Conservation (phyloP, 306 rosid genomes). For the Dryas alaskensis region DNA sequence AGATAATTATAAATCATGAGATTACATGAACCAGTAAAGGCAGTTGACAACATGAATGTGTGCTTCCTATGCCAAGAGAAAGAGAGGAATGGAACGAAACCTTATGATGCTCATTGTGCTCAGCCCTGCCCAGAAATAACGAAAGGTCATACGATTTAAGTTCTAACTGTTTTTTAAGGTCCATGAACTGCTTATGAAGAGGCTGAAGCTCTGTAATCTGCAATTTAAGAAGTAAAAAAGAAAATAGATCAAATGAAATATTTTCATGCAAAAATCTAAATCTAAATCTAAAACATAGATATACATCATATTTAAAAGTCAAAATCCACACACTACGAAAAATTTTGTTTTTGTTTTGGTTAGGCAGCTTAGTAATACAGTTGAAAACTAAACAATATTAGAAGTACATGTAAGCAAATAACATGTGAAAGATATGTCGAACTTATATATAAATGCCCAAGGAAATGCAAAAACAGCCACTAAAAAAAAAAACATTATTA, state of each 20-base stretch:
- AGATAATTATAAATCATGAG: not conserved
- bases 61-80: conserved; percentile 2
- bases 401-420: not conserved
- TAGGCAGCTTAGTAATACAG: no score
- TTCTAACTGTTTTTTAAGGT: conserved; percentile 72
- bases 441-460: not conserved
- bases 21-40: not conserved
- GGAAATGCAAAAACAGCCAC: not conserved
- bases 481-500: not conserved
- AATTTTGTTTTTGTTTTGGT: no score
- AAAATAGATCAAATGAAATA: not conserved
- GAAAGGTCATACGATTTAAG: conserved; percentile 78
- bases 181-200: conserved; percentile 65
- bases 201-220: conserved; percentile 82
- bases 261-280: no score
- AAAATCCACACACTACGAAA: no score
- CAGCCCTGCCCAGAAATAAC: conserved; percentile 81
- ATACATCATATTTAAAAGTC: no score
- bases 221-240: conserved; percentile 30
- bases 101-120: conserved; percentile 97
- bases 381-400: no score
- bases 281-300: no score
- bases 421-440: not conserved
- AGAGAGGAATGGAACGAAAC: conserved; percentile 35
- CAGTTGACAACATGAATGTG: not conserved